phyloP scores from a whole-genome alignment of 2,329 filamentous ascomycete genomes.

The Verticillium alfalfae region DNA sequence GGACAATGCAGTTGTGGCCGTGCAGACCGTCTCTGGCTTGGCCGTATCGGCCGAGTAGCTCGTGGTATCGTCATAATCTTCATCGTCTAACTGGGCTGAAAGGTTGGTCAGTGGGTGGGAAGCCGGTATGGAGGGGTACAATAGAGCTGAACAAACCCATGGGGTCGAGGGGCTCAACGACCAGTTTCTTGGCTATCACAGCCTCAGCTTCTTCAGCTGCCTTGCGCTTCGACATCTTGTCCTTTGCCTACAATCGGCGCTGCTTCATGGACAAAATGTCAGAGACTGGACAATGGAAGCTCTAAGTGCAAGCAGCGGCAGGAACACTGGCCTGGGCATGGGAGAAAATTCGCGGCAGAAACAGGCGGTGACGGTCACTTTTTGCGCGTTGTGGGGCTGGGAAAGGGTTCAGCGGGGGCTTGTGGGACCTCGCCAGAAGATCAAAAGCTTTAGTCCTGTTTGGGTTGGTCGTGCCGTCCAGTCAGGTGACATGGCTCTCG shows the following conservation, averaged over 20 bases:
- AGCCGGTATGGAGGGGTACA: background rate
- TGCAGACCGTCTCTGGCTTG: slow-evolving; percentile 9
- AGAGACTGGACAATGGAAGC: background rate
- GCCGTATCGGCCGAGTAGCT: slow-evolving; percentile 8
- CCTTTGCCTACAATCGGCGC: background rate
- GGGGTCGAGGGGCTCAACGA: background rate
- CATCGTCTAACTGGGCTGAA: slow-evolving; percentile 5
- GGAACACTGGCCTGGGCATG: background rate
- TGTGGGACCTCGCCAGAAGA: background rate
- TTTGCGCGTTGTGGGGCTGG: background rate
- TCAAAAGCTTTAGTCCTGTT: background rate
- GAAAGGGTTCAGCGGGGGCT: background rate
- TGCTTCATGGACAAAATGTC: no score
- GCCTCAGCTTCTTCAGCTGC: slow-evolving; percentile 1
- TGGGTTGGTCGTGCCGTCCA: background rate
- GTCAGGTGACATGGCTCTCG: background rate
- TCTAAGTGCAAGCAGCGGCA: background rate
- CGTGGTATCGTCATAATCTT: slow-evolving; percentile 11
- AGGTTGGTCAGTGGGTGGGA: background rate
- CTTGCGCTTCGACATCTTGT: slow-evolving; percentile 10
- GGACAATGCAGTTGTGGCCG: slow-evolving; percentile 9
- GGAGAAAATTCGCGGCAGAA: background rate
- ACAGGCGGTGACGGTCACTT: background rate
- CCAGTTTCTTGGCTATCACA: slow-evolving; percentile 4
- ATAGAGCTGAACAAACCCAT: slow-evolving; percentile 3